Percentiles rank a stretch among this genome's conserved stretches.
phyloP scores from a whole-genome alignment of 2,329 filamentous ascomycete species.

The Cercospora beticola region DNA sequence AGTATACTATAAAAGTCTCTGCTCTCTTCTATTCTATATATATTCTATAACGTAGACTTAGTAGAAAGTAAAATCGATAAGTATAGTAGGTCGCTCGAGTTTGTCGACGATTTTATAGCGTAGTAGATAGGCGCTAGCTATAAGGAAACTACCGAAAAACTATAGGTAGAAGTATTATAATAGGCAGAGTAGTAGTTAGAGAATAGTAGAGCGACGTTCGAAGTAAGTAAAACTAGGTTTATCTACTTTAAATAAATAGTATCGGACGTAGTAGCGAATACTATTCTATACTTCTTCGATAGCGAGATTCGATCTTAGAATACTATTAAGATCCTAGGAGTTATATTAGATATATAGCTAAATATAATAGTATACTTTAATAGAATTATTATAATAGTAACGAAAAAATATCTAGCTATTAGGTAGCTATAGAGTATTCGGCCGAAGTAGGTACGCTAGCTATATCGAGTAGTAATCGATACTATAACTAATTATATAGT shows the following conservation, averaged over 20 bases:
- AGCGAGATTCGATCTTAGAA: neutral
- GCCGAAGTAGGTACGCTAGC: neutral
- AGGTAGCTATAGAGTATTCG: neutral
- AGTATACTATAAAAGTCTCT: neutral
- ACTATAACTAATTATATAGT: neutral
- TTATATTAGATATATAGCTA: neutral
- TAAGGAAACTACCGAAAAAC: neutral
- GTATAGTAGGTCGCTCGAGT: neutral
- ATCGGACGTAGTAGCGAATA: neutral
- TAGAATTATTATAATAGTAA: neutral
- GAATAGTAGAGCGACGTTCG: neutral
- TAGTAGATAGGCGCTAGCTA: neutral
- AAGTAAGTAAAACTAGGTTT: neutral
- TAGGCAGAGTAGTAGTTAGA: neutral
- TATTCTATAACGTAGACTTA: neutral
- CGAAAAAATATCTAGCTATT: neutral
- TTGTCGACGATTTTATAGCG: neutral
- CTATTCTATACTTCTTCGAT: neutral
- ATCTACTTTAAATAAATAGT: constrained; percentile 1
- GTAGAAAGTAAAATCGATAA: neutral
- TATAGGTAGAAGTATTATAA: neutral
- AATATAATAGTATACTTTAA: neutral
- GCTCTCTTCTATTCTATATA: neutral
- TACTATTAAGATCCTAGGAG: neutral
- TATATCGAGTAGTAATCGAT: neutral